These are phyloP conservation scores for Falciphora oryzae DNA, from an alignment of 2,329 filamentous ascomycete species.

Conservation along the genomic window DNA sequence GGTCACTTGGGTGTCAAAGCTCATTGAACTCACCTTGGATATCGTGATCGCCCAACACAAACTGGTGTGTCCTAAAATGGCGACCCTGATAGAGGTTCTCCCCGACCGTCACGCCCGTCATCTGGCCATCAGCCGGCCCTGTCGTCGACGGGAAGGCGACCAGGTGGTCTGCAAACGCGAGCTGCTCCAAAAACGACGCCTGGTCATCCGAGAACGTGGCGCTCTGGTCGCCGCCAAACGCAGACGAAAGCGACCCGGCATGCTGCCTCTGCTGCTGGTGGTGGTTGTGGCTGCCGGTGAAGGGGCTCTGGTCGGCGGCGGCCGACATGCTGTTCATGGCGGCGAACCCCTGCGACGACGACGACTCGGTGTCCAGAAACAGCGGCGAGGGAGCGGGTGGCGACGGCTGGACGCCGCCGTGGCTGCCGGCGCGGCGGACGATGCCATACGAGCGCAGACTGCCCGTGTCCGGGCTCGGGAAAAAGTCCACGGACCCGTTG, in stretches of 20 bases:
- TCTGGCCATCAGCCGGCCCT: background rate
- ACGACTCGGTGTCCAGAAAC: constrained; percentile 31
- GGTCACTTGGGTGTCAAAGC: constrained; percentile 17
- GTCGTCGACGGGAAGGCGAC: background rate
- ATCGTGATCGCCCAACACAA: constrained; percentile 14
- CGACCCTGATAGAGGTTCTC: background rate
- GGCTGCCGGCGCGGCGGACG: constrained; percentile 32
- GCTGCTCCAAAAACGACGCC: background rate
- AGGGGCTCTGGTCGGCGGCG: background rate
- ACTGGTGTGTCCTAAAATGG: background rate
- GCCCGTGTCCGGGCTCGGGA: constrained; percentile 44
- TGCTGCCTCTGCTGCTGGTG: constrained; percentile 7
- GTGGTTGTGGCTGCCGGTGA: background rate
- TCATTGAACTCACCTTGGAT: constrained; percentile 10
- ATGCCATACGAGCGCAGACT: constrained; percentile 47
- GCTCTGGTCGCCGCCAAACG: background rate
- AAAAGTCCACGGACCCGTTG: constrained; percentile 36
- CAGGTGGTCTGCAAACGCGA: constrained; percentile 2
- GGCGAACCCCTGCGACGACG: constrained; percentile 17
- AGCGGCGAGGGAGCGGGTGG: constrained; percentile 37
- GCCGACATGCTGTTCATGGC: background rate
- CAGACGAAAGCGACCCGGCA: background rate
- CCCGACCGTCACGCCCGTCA: constrained; percentile 1
- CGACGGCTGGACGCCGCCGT: constrained; percentile 26
- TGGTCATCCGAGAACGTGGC: background rate